Base-by-base conservation (phyloP, 805 yeast genomes). In the Sugiyamaella qingdaonensis region DNA sequence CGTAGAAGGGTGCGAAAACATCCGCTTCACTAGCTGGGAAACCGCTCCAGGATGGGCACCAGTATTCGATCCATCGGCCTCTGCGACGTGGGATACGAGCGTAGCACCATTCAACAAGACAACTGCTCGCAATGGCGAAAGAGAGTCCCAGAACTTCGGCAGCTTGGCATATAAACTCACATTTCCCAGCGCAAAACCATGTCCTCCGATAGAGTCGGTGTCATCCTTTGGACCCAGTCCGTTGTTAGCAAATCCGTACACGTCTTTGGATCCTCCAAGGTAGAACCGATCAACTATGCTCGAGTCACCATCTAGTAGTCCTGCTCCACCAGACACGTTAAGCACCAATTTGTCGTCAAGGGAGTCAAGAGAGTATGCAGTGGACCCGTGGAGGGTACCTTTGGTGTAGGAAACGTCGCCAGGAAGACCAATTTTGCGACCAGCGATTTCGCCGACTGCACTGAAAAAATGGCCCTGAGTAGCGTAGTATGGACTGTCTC, bases 221-320 rank as follows among this genome's bases (percentile, higher is more conserved):
- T 73, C 71, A 52, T 79, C 79, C 52, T 78, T 73, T 2, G 84
- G 81, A 19, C 92, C 89, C 35, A 87, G 66, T 0, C 88, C 80
- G 73, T 84, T 84, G 52, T 75, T 72, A 43, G 77, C 73, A 63
- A 84, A 86, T 0, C 91, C 88, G 58, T 82, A 74, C 35, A 88
- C 79, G 51, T 81, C 81, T 53, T 80, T 77, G 33, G 80, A 37
- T 76, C 95, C 95, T 16, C 95, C 94, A 46, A 86, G 73, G 63
- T 84, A 86, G 66, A 89, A 91, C 60, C 84, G 79, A 69, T 92
- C 98, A 58, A 83, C 75, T 29, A 84, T 68, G 60, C 85, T 86
- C 51, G 70, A 52, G 56, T 62, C 54, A 39, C 47, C 55, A 16
- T 46, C 45, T 2, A 49, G 52, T n/a, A 54, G 29, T 19, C 53